Conservation (phyloP, 306 rosid genomes). For the Aeschynomene evenia region DNA sequence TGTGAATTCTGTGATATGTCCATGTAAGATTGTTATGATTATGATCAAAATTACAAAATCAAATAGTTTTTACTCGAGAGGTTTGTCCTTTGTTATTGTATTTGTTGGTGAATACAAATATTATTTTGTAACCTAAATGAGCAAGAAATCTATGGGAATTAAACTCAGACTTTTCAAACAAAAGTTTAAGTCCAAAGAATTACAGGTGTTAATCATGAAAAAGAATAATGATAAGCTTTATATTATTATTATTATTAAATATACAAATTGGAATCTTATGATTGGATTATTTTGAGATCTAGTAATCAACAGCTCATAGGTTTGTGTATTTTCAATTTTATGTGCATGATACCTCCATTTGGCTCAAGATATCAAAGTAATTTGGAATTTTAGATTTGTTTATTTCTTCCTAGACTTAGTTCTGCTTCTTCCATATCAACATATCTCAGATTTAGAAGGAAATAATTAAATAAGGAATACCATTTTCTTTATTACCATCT, state of each 20-base stretch:
- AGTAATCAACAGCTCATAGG: conserved; percentile 27
- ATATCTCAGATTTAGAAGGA: neutral
- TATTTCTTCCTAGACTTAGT: neutral
- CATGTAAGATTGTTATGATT: too few relatives aligned
- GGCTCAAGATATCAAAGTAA: conserved; percentile 32
- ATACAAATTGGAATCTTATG: conserved; percentile 20
- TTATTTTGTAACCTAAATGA: neutral
- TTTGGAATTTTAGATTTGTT: conserved; percentile 7
- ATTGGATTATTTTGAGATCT: conserved; percentile 2
- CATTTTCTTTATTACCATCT: too few relatives aligned
- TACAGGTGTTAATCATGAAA: neutral
- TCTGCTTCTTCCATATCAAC: neutral
- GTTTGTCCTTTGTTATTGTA: neutral
- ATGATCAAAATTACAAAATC: neutral
- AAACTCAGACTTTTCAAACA: neutral
- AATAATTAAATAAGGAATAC: neutral
- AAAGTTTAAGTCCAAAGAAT: conserved; percentile 7
- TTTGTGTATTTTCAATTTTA: conserved; percentile 28
- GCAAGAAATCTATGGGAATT: neutral
- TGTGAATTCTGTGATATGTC: too few relatives aligned
- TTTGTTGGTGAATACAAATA: neutral
- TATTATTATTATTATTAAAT: conserved; percentile 5
- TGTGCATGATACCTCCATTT: conserved; percentile 50
- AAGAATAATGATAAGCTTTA: neutral
- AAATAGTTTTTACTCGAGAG: neutral